Evolutionary conservation across 495 filamentous ascomycete species (phyloP).

Genomic region (Penicillium taxi): DNA sequence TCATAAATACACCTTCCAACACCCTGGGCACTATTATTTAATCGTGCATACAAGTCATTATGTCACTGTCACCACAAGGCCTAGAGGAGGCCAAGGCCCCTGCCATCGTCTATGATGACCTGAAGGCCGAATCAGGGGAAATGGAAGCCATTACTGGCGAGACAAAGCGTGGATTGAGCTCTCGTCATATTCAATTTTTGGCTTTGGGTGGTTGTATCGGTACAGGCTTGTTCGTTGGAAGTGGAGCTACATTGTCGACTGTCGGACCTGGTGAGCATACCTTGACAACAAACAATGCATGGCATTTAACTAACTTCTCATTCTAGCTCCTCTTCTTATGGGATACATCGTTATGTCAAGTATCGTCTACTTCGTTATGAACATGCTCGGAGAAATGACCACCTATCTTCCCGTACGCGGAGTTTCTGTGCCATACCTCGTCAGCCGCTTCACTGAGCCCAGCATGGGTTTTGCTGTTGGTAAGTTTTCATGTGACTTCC

Average conservation of each 20-base stretch:
- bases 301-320: slow-evolving; percentile 14
- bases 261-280: slow-evolving; percentile 49
- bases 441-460: slow-evolving; percentile 58
- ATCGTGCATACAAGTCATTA: too few species aligned
- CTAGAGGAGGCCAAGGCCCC: slow-evolving; percentile 12
- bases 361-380: slow-evolving; percentile 47
- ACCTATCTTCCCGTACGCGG: slow-evolving; percentile 68
- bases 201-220: slow-evolving; percentile 68
- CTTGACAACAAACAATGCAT: neutral
- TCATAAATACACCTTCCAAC: too few species aligned
- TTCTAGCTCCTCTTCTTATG: slow-evolving; percentile 61
- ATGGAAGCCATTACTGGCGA: slow-evolving; percentile 7
- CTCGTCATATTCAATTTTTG: slow-evolving; percentile 59
- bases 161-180: slow-evolving; percentile 24
- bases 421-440: slow-evolving; percentile 61
- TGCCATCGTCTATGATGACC: slow-evolving; percentile 12
- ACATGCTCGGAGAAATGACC: slow-evolving; percentile 59
- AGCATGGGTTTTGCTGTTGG: slow-evolving; percentile 67
- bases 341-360: slow-evolving; percentile 51
- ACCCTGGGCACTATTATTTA: too few species aligned
- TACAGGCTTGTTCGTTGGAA: slow-evolving; percentile 68
- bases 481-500: slow-evolving; percentile 9
- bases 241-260: slow-evolving; percentile 52
- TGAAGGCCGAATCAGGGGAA: slow-evolving; percentile 14
- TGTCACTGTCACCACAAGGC: slow-evolving; percentile 14